These are phyloP conservation scores for Boechera retrofracta DNA, from an alignment of 345 rosid species.

Conservation along the genomic window DNA sequence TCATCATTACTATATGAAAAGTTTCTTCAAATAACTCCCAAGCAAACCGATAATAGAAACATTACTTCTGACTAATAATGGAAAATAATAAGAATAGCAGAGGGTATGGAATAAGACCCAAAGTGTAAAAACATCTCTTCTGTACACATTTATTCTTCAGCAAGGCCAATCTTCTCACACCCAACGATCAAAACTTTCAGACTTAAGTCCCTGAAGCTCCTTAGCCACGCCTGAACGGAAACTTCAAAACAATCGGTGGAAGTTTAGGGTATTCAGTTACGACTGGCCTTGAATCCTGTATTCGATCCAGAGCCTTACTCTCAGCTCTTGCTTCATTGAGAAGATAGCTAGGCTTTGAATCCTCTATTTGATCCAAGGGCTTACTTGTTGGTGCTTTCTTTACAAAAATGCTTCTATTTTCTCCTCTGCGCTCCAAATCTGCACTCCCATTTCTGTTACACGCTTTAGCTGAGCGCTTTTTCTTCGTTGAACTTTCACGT, in stretches of 20 bases:
- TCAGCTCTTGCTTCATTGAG: constrained; percentile 33
- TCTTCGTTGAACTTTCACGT: constrained; percentile 41
- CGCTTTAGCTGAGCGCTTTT: constrained; percentile 34
- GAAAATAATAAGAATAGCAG: not conserved
- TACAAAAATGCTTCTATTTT: constrained; percentile 3
- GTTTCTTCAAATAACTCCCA: constrained; percentile 4
- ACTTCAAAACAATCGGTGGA: constrained; percentile 44
- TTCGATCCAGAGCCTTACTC: constrained; percentile 16
- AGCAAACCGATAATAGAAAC: constrained; percentile 12
- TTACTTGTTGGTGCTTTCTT: constrained; percentile 33
- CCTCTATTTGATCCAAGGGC: constrained; percentile 40
- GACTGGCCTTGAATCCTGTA: constrained; percentile 29
- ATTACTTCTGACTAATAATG: not conserved
- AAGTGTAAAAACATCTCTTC: constrained; percentile 9
- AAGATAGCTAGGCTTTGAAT: constrained; percentile 33
- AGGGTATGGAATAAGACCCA: not conserved
- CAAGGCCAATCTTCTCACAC: constrained; percentile 24
- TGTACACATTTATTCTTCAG: constrained; percentile 43
- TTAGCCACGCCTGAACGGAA: constrained; percentile 37
- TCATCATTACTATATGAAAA: not conserved
- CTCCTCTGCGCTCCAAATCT: constrained; percentile 33
- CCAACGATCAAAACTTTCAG: constrained; percentile 15
- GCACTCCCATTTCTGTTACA: constrained; percentile 26
- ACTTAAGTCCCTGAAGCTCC: constrained; percentile 28
- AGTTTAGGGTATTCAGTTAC: constrained; percentile 32